phyloP scores from a whole-genome alignment of 2,329 filamentous ascomycete species.

The Microdochium paspali region DNA sequence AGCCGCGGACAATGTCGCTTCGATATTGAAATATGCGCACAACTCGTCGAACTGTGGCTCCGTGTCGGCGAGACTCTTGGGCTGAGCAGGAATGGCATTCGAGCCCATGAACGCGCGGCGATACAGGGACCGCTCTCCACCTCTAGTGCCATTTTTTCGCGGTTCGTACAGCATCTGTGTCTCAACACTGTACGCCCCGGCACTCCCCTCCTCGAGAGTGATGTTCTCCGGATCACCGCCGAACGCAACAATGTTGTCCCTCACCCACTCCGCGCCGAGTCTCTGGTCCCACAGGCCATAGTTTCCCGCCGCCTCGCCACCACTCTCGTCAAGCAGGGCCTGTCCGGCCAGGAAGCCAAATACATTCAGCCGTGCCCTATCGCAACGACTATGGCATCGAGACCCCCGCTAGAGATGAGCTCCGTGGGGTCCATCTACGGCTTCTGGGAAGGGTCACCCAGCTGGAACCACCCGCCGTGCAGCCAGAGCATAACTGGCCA shows the following conservation, averaged over 20 bases:
- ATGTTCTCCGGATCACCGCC: conserved; percentile 16
- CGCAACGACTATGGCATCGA: conserved; percentile 22
- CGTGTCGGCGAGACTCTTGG: conserved; percentile 24
- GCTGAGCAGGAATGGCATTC: conserved; percentile 34
- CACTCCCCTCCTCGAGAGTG: conserved; percentile 29
- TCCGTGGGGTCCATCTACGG: conserved; percentile 11
- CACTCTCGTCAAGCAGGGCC: conserved; percentile 3
- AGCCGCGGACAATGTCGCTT: conserved; percentile 3
- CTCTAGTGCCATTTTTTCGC: conserved; percentile 6
- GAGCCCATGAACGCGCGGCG: conserved; percentile 31
- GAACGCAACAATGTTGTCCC: conserved; percentile 25
- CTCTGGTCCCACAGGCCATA: conserved; percentile 36
- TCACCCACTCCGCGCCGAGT: conserved; percentile 32
- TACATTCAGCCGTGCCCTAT: conserved; percentile 20
- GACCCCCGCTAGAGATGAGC: neutral
- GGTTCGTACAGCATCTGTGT: conserved; percentile 28
- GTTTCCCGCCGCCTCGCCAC: conserved; percentile 2
- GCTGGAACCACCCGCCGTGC: conserved; percentile 18
- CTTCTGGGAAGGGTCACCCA: conserved; percentile 13
- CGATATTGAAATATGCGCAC: conserved; percentile 20
- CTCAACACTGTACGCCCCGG: conserved; percentile 26
- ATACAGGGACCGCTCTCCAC: conserved; percentile 12
- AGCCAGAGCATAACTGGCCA: conserved; percentile 22
- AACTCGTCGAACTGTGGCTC: conserved; percentile 32
- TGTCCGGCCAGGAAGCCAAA: conserved; percentile 8